A percentile compares a stretch with the other conserved stretches of the same genome.
These are phyloP conservation scores for Fomitopsis palustris DNA, from an alignment of 1,284 basidiomycete genomes.

Conservation along the genomic window DNA sequence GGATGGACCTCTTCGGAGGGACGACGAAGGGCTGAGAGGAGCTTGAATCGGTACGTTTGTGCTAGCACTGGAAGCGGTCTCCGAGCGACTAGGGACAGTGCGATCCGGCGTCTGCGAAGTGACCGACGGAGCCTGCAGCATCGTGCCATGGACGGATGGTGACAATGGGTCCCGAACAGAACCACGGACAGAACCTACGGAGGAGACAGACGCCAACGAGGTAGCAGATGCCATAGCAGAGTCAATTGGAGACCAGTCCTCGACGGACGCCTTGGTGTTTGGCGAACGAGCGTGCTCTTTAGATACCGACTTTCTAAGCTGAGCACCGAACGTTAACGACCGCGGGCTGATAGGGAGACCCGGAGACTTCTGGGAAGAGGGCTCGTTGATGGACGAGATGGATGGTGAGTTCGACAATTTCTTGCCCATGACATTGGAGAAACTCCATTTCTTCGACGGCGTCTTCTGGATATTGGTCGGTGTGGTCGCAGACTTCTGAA, in stretches of 20 bases:
- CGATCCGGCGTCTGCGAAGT: conserved; percentile 55
- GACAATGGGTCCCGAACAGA: conserved; percentile 37
- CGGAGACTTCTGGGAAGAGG: conserved; percentile 38
- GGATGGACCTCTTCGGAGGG: conserved; percentile 62
- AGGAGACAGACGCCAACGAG: conserved; percentile 70
- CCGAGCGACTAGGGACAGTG: conserved; percentile 54
- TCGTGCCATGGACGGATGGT: conserved; percentile 20
- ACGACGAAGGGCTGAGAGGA: conserved; percentile 69
- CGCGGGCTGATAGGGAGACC: conserved; percentile 61
- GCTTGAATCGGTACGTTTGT: conserved; percentile 51
- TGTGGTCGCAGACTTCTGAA: conserved; percentile 29
- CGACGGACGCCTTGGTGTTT: conserved; percentile 36
- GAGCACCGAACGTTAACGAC: conserved; percentile 57
- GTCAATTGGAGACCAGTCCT: conserved; percentile 64
- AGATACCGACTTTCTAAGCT: conserved; percentile 60
- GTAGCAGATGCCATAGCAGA: conserved; percentile 72
- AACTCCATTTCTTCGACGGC: conserved; percentile 95
- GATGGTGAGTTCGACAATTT: conserved; percentile 68
- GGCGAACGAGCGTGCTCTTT: conserved; percentile 53
- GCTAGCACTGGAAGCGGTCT: conserved; percentile 69
- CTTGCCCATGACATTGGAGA: conserved; percentile 86
- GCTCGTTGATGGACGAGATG: conserved; percentile 48
- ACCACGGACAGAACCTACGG: conserved; percentile 61
- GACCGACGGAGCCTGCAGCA: conserved; percentile 25
- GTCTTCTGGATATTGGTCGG: conserved; percentile 49